Evolutionary conservation across 2,329 filamentous ascomycete species (phyloP).

Genomic region (Nigrospora sphaerica): DNA sequence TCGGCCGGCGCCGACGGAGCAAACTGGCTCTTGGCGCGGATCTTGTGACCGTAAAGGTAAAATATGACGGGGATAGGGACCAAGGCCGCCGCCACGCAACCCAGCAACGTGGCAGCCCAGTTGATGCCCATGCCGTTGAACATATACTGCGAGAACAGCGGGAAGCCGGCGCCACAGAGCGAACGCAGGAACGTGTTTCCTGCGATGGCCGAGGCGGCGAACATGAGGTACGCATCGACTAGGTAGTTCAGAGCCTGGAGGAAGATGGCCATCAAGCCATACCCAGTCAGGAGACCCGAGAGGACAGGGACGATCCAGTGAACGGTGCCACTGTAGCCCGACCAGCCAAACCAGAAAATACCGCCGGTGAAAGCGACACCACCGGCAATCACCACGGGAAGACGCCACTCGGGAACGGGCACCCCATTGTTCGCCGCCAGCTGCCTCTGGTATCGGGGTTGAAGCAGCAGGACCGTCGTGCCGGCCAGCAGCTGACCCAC

Average conservation of each 20-base stretch:
- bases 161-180: constrained; percentile 70
- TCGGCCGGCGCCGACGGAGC: constrained; percentile 37
- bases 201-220: constrained; percentile 73
- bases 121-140: constrained; percentile 56
- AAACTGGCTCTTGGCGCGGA: constrained; percentile 48
- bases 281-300: constrained; percentile 59
- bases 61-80: constrained; percentile 59
- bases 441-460: constrained; percentile 63
- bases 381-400: constrained; percentile 54
- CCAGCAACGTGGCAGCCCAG: constrained; percentile 55
- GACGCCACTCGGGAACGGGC: constrained; percentile 59
- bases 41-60: constrained; percentile 50
- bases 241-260: constrained; percentile 76
- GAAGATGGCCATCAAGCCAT: constrained; percentile 78
- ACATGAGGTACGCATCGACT: constrained; percentile 67
- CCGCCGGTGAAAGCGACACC: constrained; percentile 55
- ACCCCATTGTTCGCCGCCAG: constrained; percentile 60
- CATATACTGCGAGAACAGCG: constrained; percentile 70
- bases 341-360: constrained; percentile 75
- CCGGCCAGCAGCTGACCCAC: constrained; percentile 64
- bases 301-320: constrained; percentile 60
- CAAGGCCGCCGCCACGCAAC: constrained; percentile 49
- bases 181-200: constrained; percentile 78
- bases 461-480: constrained; percentile 51
- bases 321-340: constrained; percentile 47